Evolutionary conservation across 208 protist species (phyloP).

Genomic region (Leishmania turanica): DNA sequence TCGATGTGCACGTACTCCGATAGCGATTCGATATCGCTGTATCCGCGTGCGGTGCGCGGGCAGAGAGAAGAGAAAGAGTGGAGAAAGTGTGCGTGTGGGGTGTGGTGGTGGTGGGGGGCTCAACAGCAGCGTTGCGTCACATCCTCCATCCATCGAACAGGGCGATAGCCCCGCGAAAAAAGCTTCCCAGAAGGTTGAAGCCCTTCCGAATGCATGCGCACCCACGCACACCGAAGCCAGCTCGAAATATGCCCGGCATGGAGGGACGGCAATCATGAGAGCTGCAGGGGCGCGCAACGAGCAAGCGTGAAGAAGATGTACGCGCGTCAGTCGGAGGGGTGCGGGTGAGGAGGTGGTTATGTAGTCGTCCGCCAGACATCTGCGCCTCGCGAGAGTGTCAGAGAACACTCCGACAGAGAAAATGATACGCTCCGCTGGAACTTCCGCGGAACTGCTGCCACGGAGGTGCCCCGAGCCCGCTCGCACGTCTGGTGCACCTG

Average conservation of each 20-base stretch:
- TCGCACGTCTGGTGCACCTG: not conserved
- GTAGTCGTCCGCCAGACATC: too few species aligned
- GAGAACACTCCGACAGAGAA: too few species aligned
- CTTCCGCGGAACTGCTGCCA: too few species aligned
- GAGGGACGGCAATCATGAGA: too few species aligned
- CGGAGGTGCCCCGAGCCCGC: not conserved
- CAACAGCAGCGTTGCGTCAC: not conserved
- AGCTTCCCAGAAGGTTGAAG: not conserved
- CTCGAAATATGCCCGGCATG: not conserved
- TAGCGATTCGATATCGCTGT: not conserved
- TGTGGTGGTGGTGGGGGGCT: too few species aligned
- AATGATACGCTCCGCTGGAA: too few species aligned
- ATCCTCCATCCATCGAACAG: not conserved
- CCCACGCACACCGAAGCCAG: not conserved
- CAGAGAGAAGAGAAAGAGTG: not conserved
- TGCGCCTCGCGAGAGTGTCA: too few species aligned
- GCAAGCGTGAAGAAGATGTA: too few species aligned
- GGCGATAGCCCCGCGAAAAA: not conserved
- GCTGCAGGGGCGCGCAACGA: too few species aligned
- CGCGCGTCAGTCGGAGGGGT: too few species aligned
- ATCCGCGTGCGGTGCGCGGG: not conserved
- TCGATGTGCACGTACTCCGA: not conserved
- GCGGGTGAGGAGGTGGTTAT: too few species aligned
- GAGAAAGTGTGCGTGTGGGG: not conserved
- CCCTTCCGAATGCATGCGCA: not conserved